Conservation (phyloP, 176 grass and related monocot genomes). For the Oryza glaberrima region DNA sequence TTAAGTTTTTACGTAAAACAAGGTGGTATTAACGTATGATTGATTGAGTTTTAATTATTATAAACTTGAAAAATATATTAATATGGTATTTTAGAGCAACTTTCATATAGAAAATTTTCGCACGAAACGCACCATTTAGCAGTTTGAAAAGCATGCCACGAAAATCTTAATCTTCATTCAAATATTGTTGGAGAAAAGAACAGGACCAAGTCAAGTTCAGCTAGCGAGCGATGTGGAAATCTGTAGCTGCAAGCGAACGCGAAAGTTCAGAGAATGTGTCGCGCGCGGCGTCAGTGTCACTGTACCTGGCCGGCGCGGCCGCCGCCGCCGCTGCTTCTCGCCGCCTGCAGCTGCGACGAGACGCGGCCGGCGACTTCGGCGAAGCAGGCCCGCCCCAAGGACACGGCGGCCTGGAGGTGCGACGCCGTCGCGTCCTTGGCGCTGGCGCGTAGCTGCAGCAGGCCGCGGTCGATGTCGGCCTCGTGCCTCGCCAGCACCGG, state of each 20-base stretch:
- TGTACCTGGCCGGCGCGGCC: conserved; percentile 26
- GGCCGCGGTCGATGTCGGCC: conserved; percentile 59
- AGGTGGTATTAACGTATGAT: too few relatives aligned
- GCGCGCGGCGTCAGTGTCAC: neutral
- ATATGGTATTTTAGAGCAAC: too few relatives aligned
- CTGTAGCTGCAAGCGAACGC: neutral
- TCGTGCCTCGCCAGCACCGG: conserved; percentile 62
- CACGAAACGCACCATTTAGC: too few relatives aligned
- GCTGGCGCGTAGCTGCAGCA: conserved; percentile 55
- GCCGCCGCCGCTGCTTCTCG: conserved; percentile 1
- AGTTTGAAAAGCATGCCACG: too few relatives aligned
- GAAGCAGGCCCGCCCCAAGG: conserved; percentile 40
- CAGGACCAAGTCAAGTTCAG: neutral
- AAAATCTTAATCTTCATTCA: too few relatives aligned
- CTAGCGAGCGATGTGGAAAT: neutral
- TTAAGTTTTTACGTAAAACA: too few relatives aligned
- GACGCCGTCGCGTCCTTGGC: conserved; percentile 43
- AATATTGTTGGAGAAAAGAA: too few relatives aligned
- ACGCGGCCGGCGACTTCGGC: conserved; percentile 40
- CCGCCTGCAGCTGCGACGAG: conserved; percentile 25
- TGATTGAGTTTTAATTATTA: too few relatives aligned
- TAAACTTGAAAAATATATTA: too few relatives aligned
- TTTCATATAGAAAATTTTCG: too few relatives aligned
- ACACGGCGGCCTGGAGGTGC: conserved; percentile 39
- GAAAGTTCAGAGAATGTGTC: neutral